Evolutionary conservation across 129 eudicot species (phyloP), one percentile per base, ranked within the genome.

Genomic region (Deinandra increscens): DNA sequence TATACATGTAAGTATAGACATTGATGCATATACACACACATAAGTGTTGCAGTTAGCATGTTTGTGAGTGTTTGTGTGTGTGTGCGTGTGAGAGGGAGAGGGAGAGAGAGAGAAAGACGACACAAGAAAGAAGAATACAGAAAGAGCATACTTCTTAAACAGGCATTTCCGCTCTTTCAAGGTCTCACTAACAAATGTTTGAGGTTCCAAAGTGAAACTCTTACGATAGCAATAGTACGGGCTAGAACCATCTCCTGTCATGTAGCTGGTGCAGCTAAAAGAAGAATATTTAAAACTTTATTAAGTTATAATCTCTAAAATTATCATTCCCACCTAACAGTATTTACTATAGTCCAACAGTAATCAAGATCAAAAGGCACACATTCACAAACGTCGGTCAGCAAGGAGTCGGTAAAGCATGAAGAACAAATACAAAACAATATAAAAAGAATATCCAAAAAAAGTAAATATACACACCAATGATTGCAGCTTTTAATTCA

Each of bases 111-210:
- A 26, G 10, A 58, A 50, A 43, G 20, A 46, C 15, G 17, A 51
- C 50, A 34, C 17, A 31, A 51, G 63, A 55, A 36, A 17, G 20
- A 36, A 65, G 14, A 6, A 55, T 43, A 69, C 34, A 63, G 78
- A 58, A 45, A 70, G 22, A 36, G 49, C 83, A 4, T 66, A 87
- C 90, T 79, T 82, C 51, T 87, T 82, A 44, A 67, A 72, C 39
- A 66, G 68, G 69, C 70, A 78, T 69, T 89, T 84, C 80, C 71
- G 73, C 83, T 79, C 87, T 66, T 73, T 87, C 49, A 75, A 63
- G n/a, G 67, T 65, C 69, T 81, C 87, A 29, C 26, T 60, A 41
- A 58, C 26, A 66, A 48, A 77, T 64, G 71, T 22, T 65, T 63
- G 69, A 64, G 78, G 81, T 58, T 81, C 73, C 63, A 74, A 69